Evolutionary conservation across 2,329 filamentous ascomycete species (phyloP).

Genomic region (Mycosphaerella sp.): DNA sequence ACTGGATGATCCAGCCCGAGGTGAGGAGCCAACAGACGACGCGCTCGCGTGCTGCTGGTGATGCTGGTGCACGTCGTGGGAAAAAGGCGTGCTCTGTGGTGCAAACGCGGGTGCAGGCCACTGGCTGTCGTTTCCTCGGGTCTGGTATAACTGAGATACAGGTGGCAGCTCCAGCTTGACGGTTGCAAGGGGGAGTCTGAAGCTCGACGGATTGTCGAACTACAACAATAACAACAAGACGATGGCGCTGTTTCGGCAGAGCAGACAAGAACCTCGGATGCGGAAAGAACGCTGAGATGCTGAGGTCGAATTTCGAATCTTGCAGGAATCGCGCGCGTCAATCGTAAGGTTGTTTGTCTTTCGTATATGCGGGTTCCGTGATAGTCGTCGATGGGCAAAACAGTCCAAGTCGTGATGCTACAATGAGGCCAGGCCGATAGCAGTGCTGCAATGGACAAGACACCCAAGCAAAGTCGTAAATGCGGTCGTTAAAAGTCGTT

Average conservation of each 20-base stretch:
- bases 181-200: slow-evolving; percentile 40
- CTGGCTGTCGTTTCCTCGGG: slow-evolving; percentile 66
- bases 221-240: neutral
- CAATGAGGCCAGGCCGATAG: slow-evolving; percentile 21
- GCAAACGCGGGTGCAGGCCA: slow-evolving; percentile 62
- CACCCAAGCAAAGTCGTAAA: slow-evolving; percentile 29
- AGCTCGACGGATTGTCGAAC: slow-evolving; percentile 20
- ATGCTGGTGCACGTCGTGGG: slow-evolving; percentile 18
- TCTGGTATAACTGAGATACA: slow-evolving; percentile 68
- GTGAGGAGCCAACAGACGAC: slow-evolving; percentile 65
- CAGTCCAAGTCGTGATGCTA: slow-evolving; percentile 19
- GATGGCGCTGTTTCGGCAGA: neutral
- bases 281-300: neutral
- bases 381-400: slow-evolving; percentile 13
- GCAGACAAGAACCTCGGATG: neutral
- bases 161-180: slow-evolving; percentile 93
- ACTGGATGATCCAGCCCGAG: slow-evolving; percentile 69
- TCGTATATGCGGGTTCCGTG: slow-evolving; percentile 11
- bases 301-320: neutral
- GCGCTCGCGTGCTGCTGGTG: slow-evolving; percentile 58
- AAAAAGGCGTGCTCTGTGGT: slow-evolving; percentile 55
- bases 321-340: slow-evolving; percentile 7
- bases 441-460: slow-evolving; percentile 25
- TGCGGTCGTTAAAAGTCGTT: slow-evolving; percentile 32
- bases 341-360: neutral